A percentile compares a stretch with the other conserved stretches of the same genome.
These are phyloP conservation scores for Ettlia oleoabundans DNA, from an alignment of 139 green algal genomes.

Conservation along the genomic window DNA sequence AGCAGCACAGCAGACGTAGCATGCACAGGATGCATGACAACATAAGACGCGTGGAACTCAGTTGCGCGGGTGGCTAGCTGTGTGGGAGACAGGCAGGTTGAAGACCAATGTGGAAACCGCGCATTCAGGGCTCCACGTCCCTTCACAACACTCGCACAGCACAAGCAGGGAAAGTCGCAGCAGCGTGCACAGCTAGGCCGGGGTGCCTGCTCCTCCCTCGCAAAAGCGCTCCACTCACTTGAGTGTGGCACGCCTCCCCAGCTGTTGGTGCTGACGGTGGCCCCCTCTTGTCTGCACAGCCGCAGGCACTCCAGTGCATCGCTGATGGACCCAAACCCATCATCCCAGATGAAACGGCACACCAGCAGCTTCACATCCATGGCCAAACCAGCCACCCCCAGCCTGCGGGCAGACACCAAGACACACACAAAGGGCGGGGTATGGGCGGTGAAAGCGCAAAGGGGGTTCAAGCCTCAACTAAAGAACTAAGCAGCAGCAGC, in stretches of 20 bases:
- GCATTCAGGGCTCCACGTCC: too few relatives aligned
- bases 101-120: too few relatives aligned
- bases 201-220: not conserved
- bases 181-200: not conserved
- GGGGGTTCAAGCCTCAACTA: too few relatives aligned
- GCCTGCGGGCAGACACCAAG: too few relatives aligned
- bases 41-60: too few relatives aligned
- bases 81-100: not conserved
- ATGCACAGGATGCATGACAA: too few relatives aligned
- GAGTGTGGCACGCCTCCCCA: slow-evolving; percentile 46
- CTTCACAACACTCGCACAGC: too few relatives aligned
- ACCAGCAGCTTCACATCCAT: slow-evolving; percentile 34
- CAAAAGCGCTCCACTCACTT: not conserved
- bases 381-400: slow-evolving; percentile 32
- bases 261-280: slow-evolving; percentile 42
- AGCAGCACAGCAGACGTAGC: too few relatives aligned
- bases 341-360: slow-evolving; percentile 49
- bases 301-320: slow-evolving; percentile 48
- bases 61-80: not conserved
- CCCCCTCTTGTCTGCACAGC: slow-evolving; percentile 43
- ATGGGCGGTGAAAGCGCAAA: too few relatives aligned
- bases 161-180: not conserved
- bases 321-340: slow-evolving; percentile 38
- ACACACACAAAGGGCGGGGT: too few relatives aligned
- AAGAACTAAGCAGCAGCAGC: not conserved